phyloP scores from a whole-genome alignment of 345 rosid genomes.

The Anacardium occidentale region DNA sequence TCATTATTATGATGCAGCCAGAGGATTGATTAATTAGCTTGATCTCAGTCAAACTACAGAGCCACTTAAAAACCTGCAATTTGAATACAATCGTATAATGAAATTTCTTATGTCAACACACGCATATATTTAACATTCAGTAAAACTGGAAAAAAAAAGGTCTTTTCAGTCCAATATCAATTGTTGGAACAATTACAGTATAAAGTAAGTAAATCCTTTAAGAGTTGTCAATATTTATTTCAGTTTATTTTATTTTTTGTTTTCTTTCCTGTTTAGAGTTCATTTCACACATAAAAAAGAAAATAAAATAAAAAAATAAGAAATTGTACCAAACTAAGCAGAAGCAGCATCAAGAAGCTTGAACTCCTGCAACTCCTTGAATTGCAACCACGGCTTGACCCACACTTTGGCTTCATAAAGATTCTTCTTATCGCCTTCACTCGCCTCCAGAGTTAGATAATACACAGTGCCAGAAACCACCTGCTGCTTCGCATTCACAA shows the following conservation, averaged over 20 bases:
- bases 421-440: slow-evolving; percentile 59
- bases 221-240: background rate
- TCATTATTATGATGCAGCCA: too few species aligned
- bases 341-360: slow-evolving; percentile 46
- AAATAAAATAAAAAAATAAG: background rate
- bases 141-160: too few species aligned
- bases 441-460: slow-evolving; percentile 70
- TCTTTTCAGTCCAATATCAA: too few species aligned
- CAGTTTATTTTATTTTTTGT: too few species aligned
- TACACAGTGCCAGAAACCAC: slow-evolving; percentile 76
- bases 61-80: too few species aligned
- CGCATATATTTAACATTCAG: background rate
- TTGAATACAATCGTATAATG: too few species aligned
- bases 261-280: too few species aligned
- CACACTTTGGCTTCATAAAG: slow-evolving; percentile 82
- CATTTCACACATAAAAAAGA: too few species aligned
- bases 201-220: background rate
- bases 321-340: slow-evolving; percentile 28
- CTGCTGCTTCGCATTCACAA: slow-evolving; percentile 65
- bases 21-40: too few species aligned
- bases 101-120: too few species aligned
- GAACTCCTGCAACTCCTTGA: slow-evolving; percentile 76
- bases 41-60: too few species aligned
- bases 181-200: background rate
- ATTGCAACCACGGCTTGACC: slow-evolving; percentile 86